Percentiles rank a stretch among this genome's conserved stretches.
These are phyloP conservation scores for Blastocrithidia nonstop DNA, from an alignment of 208 protist species.

Conservation along the genomic window DNA sequence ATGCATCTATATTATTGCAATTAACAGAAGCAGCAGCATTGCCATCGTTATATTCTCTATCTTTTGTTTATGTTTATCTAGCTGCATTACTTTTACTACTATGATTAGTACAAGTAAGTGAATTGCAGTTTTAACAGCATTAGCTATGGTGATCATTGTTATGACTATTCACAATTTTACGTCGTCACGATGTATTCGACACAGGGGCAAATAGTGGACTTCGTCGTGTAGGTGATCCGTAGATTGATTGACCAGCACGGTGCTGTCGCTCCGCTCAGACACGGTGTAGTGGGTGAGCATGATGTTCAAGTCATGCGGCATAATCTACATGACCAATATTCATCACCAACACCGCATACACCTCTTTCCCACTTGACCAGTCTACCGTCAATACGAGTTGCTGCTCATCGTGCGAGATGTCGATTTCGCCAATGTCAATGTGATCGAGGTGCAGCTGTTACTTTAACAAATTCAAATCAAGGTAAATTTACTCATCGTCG, in stretches of 20 bases:
- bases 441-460: constrained; percentile 22
- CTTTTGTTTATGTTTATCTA: no score
- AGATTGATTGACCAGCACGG: constrained; percentile 19
- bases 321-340: constrained; percentile 36
- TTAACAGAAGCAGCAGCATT: no score
- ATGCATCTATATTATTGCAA: constrained; percentile 3
- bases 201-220: no score
- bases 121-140: no score
- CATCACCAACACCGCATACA: constrained; percentile 42
- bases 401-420: constrained; percentile 31
- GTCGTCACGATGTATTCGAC: no score
- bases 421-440: constrained; percentile 47
- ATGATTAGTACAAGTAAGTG: no score
- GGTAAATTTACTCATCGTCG: constrained; percentile 43
- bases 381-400: constrained; percentile 33
- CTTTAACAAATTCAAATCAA: constrained; percentile 50
- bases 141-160: no score
- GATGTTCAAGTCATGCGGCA: constrained; percentile 15
- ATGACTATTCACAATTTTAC: no score
- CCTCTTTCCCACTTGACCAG: constrained; percentile 40
- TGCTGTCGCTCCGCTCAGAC: constrained; percentile 15
- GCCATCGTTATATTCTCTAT: no score
- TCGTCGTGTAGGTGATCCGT: no score
- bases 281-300: constrained; percentile 11
- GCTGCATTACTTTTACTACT: no score